These are phyloP conservation scores for Pseudogymnoascus sp. DNA, from an alignment of 2,329 filamentous ascomycete species.

Conservation along the genomic window DNA sequence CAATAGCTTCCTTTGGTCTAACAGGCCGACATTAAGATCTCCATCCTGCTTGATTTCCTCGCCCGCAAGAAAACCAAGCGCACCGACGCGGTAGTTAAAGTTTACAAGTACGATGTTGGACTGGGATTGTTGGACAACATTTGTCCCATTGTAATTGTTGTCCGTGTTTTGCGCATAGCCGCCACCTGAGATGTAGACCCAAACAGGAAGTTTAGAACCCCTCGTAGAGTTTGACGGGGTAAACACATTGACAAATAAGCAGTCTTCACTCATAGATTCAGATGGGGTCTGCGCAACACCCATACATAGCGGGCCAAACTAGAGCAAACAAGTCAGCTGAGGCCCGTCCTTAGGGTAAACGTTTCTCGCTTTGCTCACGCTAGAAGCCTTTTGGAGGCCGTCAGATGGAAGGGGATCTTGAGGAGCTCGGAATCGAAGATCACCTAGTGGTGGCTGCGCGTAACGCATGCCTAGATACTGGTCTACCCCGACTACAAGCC, in stretches of 20 bases:
- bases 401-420: background rate
- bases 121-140: slow-evolving; percentile 38
- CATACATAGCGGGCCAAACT: slow-evolving; percentile 43
- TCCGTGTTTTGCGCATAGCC: slow-evolving; percentile 44
- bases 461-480: slow-evolving; percentile 5
- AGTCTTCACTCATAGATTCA: slow-evolving; percentile 32
- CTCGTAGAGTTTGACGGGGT: slow-evolving; percentile 34
- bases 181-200: slow-evolving; percentile 45
- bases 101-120: slow-evolving; percentile 48
- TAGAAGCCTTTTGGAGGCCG: background rate
- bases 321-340: background rate
- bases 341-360: background rate
- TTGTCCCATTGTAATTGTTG: slow-evolving; percentile 44
- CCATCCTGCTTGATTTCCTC: slow-evolving; percentile 48
- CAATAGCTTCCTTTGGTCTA: slow-evolving; percentile 55
- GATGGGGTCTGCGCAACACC: slow-evolving; percentile 27
- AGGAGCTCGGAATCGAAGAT: background rate
- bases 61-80: slow-evolving; percentile 56
- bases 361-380: background rate
- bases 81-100: slow-evolving; percentile 57
- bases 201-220: slow-evolving; percentile 42
- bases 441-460: background rate
- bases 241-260: slow-evolving; percentile 41
- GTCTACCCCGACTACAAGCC: background rate
- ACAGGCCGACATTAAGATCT: slow-evolving; percentile 54